Evolutionary conservation across 2,329 filamentous ascomycete genomes (phyloP).

Genomic region (Ceratocystiopsis minuta): DNA sequence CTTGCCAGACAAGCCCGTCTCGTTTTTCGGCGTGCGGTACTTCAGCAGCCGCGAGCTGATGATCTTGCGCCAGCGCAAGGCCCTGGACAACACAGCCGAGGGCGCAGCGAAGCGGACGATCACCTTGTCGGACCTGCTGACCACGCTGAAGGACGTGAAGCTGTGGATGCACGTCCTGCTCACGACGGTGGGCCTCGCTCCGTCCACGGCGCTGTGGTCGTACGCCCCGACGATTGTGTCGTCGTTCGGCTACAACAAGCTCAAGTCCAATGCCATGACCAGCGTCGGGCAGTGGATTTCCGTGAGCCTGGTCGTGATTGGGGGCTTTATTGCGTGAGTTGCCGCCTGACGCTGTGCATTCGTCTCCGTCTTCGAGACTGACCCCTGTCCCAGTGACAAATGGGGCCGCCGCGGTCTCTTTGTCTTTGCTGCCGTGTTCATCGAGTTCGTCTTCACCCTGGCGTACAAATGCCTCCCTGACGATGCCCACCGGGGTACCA

Average conservation of each 20-base stretch:
- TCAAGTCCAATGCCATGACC: constrained; percentile 33
- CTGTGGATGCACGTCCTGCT: constrained; percentile 34
- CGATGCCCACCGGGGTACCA: constrained; percentile 1
- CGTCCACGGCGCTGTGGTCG: constrained; percentile 21
- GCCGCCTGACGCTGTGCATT: neutral
- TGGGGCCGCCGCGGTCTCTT: constrained; percentile 7
- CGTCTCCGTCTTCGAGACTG: neutral
- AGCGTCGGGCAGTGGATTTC: constrained; percentile 37
- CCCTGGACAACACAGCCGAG: constrained; percentile 23
- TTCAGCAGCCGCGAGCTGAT: constrained; percentile 23
- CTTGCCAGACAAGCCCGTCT: constrained; percentile 23
- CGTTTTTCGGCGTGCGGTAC: constrained; percentile 19
- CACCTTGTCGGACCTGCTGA: neutral
- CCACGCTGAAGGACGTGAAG: constrained; percentile 1
- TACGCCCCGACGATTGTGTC: constrained; percentile 34
- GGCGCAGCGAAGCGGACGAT: neutral
- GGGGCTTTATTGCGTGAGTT: constrained; percentile 4
- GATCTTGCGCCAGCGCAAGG: constrained; percentile 23
- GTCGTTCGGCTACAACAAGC: constrained; percentile 29
- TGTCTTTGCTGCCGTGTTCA: constrained; percentile 4
- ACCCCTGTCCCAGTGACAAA: constrained; percentile 2
- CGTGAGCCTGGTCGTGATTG: constrained; percentile 16
- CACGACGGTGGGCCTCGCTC: constrained; percentile 19
- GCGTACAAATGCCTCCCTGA: constrained; percentile 9
- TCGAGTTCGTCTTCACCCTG: constrained; percentile 9